Evolutionary conservation across 2,329 filamentous ascomycete genomes (phyloP).

Genomic region (Pestalotiopsis sp.): DNA sequence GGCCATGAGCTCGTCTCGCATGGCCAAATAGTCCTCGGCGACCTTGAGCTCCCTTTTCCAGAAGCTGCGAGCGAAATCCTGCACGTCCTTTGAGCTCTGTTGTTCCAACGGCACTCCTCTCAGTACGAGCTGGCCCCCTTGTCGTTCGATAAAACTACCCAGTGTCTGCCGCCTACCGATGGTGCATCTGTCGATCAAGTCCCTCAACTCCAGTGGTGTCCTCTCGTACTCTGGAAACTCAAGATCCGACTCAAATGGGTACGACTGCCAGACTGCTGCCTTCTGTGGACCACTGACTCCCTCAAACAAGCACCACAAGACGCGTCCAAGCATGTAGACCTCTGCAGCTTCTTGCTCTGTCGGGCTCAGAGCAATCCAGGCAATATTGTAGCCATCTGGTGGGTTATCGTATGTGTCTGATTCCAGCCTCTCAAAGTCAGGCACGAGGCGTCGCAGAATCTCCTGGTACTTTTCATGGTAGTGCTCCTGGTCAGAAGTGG

Average conservation of each 20-base stretch:
- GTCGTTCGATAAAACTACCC: conserved; percentile 46
- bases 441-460: conserved; percentile 47
- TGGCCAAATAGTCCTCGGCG: conserved; percentile 49
- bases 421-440: conserved; percentile 46
- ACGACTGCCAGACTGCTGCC: conserved; percentile 62
- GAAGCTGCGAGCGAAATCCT: conserved; percentile 43
- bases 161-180: conserved; percentile 48
- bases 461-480: conserved; percentile 41
- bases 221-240: conserved; percentile 57
- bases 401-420: conserved; percentile 52
- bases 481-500: not conserved
- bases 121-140: conserved; percentile 49
- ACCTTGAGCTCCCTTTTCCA: conserved; percentile 51
- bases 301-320: conserved; percentile 67
- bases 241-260: conserved; percentile 56
- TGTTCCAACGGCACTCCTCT: conserved; percentile 34
- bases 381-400: conserved; percentile 53
- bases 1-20: conserved; percentile 39
- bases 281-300: conserved; percentile 60
- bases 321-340: conserved; percentile 65
- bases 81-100: conserved; percentile 36
- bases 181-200: conserved; percentile 56
- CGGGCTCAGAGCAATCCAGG: conserved; percentile 56
- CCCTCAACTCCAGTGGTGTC: conserved; percentile 48
- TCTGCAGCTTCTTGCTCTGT: conserved; percentile 59